These are phyloP conservation scores for Tricholoma matsutake DNA, from an alignment of 768 basidiomycete genomes.

Conservation along the genomic window DNA sequence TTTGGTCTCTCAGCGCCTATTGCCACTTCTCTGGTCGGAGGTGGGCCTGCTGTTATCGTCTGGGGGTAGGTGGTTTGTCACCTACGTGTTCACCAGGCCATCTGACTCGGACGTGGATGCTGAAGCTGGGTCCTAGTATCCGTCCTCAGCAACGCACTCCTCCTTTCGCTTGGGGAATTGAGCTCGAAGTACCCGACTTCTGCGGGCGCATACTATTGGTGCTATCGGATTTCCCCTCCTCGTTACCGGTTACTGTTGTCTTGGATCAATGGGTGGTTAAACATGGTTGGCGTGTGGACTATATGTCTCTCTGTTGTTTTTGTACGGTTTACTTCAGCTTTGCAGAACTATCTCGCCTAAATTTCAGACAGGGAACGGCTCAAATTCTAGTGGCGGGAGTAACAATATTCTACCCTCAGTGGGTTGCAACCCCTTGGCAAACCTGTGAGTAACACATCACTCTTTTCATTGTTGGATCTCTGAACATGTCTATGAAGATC, in stretches of 20 bases:
- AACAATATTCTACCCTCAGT: slow-evolving; percentile 55
- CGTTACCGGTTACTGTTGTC: slow-evolving; percentile 48
- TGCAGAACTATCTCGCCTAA: neutral
- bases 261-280: slow-evolving; percentile 71
- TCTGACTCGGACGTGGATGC: neutral
- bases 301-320: slow-evolving; percentile 65
- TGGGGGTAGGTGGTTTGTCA: slow-evolving; percentile 45
- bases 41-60: slow-evolving; percentile 54
- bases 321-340: slow-evolving; percentile 27
- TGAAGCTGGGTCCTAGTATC: slow-evolving; percentile 52
- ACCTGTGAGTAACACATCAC: slow-evolving; percentile 38
- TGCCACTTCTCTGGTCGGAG: slow-evolving; percentile 50
- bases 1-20: slow-evolving; percentile 56
- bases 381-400: slow-evolving; percentile 59
- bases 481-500: slow-evolving; percentile 27
- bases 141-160: slow-evolving; percentile 43
- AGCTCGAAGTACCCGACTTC: slow-evolving; percentile 61
- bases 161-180: slow-evolving; percentile 55
- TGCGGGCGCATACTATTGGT: slow-evolving; percentile 66
- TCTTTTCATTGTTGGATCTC: neutral
- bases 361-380: slow-evolving; percentile 43
- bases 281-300: slow-evolving; percentile 67
- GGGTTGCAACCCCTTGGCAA: slow-evolving; percentile 57
- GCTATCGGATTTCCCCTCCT: slow-evolving; percentile 55
- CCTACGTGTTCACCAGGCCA: neutral